These are phyloP conservation scores for Zymoseptoria tritici DNA, from an alignment of 2,329 filamentous ascomycete genomes.

Conservation along the genomic window DNA sequence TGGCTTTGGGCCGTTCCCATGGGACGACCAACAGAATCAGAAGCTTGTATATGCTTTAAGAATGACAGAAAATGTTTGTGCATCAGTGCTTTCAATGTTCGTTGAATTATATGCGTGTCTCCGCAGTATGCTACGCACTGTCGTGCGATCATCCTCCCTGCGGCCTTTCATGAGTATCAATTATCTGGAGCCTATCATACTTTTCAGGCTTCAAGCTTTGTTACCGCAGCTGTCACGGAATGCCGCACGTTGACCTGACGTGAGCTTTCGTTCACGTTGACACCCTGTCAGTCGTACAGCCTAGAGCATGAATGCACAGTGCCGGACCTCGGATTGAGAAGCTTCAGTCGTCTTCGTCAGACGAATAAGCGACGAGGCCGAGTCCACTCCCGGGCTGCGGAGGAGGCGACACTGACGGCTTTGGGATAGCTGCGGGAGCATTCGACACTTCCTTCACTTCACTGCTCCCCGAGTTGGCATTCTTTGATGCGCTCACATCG, in stretches of 20 bases:
- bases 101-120: not conserved
- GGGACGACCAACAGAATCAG: not conserved
- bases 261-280: too few species aligned
- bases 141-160: too few species aligned
- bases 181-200: too few species aligned
- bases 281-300: too few species aligned
- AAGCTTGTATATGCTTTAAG: not conserved
- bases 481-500: not conserved
- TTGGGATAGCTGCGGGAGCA: not conserved
- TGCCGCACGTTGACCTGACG: not conserved
- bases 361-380: slow-evolving; percentile 37
- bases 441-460: not conserved
- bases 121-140: not conserved
- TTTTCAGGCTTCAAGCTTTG: too few species aligned
- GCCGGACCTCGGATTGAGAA: not conserved
- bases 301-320: too few species aligned
- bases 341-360: slow-evolving; percentile 36
- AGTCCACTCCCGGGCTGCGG: slow-evolving; percentile 18
- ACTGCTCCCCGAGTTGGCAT: not conserved
- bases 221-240: not conserved
- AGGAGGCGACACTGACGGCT: slow-evolving; percentile 9
- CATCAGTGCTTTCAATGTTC: not conserved
- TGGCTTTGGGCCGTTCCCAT: not conserved
- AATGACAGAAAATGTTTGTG: not conserved
- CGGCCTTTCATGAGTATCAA: too few species aligned